Conservation (phyloP, 2,329 filamentous ascomycete genomes). For the Neonectria coccinea region DNA sequence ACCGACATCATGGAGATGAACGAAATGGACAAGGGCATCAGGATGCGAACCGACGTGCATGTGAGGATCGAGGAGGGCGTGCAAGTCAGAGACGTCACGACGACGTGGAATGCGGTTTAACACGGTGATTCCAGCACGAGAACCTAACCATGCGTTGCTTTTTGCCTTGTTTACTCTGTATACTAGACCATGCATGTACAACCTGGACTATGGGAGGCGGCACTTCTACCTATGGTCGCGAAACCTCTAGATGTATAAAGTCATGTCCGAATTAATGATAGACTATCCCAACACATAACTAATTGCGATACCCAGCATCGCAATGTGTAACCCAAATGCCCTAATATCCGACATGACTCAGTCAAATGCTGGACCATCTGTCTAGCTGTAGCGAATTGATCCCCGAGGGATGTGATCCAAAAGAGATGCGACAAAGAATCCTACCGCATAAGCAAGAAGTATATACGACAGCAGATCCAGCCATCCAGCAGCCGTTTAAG, state of each 20-base stretch:
- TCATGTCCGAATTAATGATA: conserved; percentile 15
- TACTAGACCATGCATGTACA: not conserved
- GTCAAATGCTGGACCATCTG: not conserved
- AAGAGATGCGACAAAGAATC: not conserved
- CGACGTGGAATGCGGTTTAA: conserved; percentile 38
- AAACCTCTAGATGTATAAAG: conserved; percentile 13
- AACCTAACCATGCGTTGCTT: not conserved
- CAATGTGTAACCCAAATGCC: not conserved
- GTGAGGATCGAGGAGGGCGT: conserved; percentile 37
- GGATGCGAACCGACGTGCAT: conserved; percentile 38
- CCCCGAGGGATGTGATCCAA: not conserved
- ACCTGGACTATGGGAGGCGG: not conserved
- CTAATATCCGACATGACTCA: conserved; percentile 1
- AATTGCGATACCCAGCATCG: conserved; percentile 9
- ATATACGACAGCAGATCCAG: conserved; percentile 20
- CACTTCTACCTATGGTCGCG: not conserved
- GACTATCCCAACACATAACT: not conserved
- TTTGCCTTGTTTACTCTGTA: conserved; percentile 1
- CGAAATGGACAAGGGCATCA: conserved; percentile 29
- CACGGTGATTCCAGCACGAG: not conserved
- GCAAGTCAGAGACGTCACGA: conserved; percentile 32
- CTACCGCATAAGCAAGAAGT: not conserved
- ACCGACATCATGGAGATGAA: conserved; percentile 31
- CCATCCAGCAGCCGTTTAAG: conserved; percentile 31
- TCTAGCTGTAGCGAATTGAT: not conserved